Base-by-base conservation (phyloP, 2,329 filamentous ascomycete genomes). In the Zymoseptoria brevis region DNA sequence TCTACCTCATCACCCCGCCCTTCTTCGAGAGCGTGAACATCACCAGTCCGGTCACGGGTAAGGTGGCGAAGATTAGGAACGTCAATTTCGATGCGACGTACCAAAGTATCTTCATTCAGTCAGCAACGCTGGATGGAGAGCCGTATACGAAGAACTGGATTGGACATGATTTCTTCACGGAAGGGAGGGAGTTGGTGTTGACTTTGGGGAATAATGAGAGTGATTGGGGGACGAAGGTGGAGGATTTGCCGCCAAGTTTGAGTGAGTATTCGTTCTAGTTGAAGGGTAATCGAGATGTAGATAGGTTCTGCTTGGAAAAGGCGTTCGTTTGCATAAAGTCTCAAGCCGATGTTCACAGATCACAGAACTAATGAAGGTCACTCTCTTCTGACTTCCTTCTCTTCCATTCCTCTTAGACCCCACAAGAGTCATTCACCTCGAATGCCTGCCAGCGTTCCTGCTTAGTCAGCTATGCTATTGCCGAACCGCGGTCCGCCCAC, bases 1-100 rank as follows among this genome's bases (percentile, higher is more conserved):
- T 77, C 11, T 77, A 76, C 59, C 70, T 77, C 41, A 75, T 77
- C 60, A 75, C 69, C 3, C 72, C 75, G 3, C 75, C 75, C 0
- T 76, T 75, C 63, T 76, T 77, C 62, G 67, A 72, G 26, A 66
- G 65, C 2, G 68, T 76, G 22, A 69, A 67, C 21, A 65, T 77
- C 48, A 73, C 68, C 1, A 71, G 68, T 24, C 69, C 71, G 2
- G 49, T 69, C 8, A 76, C 70, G 0, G 73, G 73, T 5, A 72
- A 71, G 3, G 74, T 71, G 0, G 73, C 74, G 0, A 75, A 70
- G 1, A 72, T 76, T n/a, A 66, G 66, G 6, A 72, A 69, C 54
- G 59, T 70, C 1, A 75, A 75, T 35, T 77, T 76, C 55, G 74
- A 77, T 62, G 62, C 65, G 13, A 68, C 57, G 4, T 75, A 76